Evolutionary conservation across 306 rosid species (phyloP), one percentile per base, ranked within the genome.

Genomic region (Luffa aegyptiaca): DNA sequence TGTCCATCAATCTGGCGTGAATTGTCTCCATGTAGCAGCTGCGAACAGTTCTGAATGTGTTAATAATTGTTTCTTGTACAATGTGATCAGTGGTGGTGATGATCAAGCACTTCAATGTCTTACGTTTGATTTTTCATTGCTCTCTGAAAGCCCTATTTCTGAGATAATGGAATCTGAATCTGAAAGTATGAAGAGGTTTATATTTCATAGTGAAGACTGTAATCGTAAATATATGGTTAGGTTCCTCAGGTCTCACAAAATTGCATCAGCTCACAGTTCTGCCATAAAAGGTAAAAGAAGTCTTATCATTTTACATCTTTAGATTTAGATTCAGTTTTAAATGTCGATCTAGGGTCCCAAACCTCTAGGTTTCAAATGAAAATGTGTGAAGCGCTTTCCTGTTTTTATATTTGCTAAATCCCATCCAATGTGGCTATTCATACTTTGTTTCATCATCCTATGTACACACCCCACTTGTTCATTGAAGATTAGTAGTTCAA

Each of bases 1-100:
- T 82, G 82, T 81, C 84, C 99, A 95, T 78, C 97, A 90, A 84
- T 95, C 99, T 59, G 99, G 97, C 44, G 97, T 95, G 82, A 95
- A 95, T 82, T 95, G 93, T 87, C 93, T 93, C 66, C 96, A 93
- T 78, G 91, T 95, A 87, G 89, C 99, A 35, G 86, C 85, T 86
- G 88, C 85, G 66, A 85, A 81, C 74, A 84, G 81, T 82, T 80
- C 68, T 75, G 82, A 62, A 85, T 80, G 72, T 61, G 59, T 78
- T 81, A 83, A 81, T n/a, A 62, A 71, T 79, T 81, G 85, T 80
- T 81, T 65, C 52, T 45, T 82, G 76, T 95, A 86, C 88, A 85
- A 79, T 81, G 53, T 95, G 71, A 68, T 93, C 42, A 95, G 96
- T 80, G 99, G 99, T 66, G 97, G 99, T 66, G 99, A 95, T 83